Percentiles rank a stretch among this genome's conserved stretches.
These are phyloP conservation scores for Nothophaeocryptopus gaeumannii DNA, from an alignment of 2,329 filamentous ascomycete species.

Conservation along the genomic window DNA sequence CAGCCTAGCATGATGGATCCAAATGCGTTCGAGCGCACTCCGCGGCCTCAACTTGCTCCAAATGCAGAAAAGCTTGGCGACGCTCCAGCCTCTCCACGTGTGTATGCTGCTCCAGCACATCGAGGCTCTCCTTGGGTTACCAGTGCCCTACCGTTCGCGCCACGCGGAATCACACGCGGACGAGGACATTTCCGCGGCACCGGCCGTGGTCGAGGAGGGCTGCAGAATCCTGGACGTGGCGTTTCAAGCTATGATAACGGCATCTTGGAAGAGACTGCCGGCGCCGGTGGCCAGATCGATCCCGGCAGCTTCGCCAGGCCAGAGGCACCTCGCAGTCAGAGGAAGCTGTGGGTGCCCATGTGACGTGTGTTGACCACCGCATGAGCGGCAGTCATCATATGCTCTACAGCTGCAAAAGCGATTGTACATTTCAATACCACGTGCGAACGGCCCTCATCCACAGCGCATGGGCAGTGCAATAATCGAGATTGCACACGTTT, in stretches of 20 bases:
- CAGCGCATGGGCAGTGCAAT: too few relatives aligned
- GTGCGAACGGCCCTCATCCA: too few relatives aligned
- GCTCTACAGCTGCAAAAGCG: too few relatives aligned
- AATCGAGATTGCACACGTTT: too few relatives aligned
- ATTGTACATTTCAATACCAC: too few relatives aligned
- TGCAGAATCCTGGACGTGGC: constrained; percentile 21
- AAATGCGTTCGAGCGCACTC: constrained; percentile 46
- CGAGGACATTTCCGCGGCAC: constrained; percentile 28
- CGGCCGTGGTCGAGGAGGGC: constrained; percentile 21
- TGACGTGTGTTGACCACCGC: constrained; percentile 19
- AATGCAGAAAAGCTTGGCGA: constrained; percentile 9
- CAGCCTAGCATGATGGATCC: constrained; percentile 44
- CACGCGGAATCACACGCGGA: constrained; percentile 23
- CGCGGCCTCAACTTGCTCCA: constrained; percentile 19
- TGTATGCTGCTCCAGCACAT: constrained; percentile 5
- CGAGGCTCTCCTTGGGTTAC: constrained; percentile 21
- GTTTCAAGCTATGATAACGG: constrained; percentile 12
- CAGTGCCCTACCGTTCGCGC: constrained; percentile 18
- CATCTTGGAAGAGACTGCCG: constrained; percentile 5
- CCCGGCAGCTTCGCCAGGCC: constrained; percentile 39
- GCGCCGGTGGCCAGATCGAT: constrained; percentile 33
- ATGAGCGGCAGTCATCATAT: constrained; percentile 9
- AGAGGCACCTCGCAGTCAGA: constrained; percentile 28
- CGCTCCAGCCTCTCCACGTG: constrained; percentile 21
- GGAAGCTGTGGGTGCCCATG: constrained; percentile 37